Evolutionary conservation across 352 stramenopile species (phyloP).

Genomic region (Thraustochytrium striatum): DNA sequence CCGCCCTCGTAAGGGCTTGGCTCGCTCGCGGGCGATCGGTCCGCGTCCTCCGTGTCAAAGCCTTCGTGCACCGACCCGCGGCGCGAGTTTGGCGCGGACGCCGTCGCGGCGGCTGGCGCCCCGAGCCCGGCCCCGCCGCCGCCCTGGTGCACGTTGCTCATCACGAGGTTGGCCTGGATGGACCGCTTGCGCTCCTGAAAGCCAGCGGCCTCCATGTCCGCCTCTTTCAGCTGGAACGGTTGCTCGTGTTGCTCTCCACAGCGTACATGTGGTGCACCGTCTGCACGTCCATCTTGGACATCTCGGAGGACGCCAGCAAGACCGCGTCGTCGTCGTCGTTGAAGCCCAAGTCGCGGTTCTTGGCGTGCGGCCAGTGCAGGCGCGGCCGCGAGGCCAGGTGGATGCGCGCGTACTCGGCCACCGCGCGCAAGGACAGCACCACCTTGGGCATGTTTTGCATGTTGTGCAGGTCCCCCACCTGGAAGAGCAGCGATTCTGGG

Average conservation of each 20-base stretch:
- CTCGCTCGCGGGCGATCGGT: background rate
- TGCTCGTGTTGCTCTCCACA: background rate
- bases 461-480: constrained; percentile 43
- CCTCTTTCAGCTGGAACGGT: background rate
- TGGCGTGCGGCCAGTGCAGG: constrained; percentile 12
- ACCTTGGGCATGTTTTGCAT: constrained; percentile 50
- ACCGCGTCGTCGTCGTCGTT: constrained; percentile 41
- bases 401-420: constrained; percentile 38
- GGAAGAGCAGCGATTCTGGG: constrained; percentile 40
- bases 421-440: constrained; percentile 34
- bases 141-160: background rate
- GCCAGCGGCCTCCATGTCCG: background rate
- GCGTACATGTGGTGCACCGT: constrained; percentile 46
- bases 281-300: constrained; percentile 39
- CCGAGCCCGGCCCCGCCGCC: background rate
- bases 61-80: background rate
- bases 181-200: constrained; percentile 38
- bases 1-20: background rate
- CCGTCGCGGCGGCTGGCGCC: background rate
- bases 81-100: background rate
- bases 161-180: constrained; percentile 42
- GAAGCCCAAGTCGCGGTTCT: background rate
- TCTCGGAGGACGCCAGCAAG: constrained; percentile 34
- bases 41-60: background rate
- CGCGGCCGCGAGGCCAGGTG: background rate